A percentile compares a stretch with the other conserved stretches of the same genome.
phyloP scores from a whole-genome alignment of 2,329 filamentous ascomycete genomes.

The Phaeosphaeria sp. region DNA sequence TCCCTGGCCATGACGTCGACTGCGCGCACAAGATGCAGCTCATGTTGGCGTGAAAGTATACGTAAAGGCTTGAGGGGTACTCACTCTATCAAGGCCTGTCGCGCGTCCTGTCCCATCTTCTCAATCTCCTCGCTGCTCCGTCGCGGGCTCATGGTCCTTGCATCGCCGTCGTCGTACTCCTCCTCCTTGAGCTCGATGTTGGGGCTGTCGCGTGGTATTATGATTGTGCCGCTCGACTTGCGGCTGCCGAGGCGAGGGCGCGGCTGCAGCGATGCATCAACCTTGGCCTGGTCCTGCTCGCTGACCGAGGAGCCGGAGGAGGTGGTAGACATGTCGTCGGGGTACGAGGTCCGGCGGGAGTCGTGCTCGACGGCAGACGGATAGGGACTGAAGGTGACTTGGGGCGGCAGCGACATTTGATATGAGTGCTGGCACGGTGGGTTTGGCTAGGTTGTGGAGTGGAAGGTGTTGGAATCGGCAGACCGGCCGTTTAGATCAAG shows the following conservation, averaged over 20 bases:
- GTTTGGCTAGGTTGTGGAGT: conserved; percentile 23
- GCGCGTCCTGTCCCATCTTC: conserved; percentile 81
- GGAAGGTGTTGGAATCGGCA: conserved; percentile 19
- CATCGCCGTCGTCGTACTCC: conserved; percentile 84
- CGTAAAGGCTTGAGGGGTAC: conserved; percentile 29
- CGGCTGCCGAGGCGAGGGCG: conserved; percentile 74
- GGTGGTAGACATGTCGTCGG: conserved; percentile 47
- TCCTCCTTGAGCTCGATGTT: conserved; percentile 75
- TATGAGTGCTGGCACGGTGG: no score
- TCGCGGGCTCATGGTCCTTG: conserved; percentile 91
- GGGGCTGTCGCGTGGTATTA: conserved; percentile 77
- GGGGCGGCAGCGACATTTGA: conserved; percentile 26
- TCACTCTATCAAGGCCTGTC: conserved; percentile 68
- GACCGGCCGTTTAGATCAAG: conserved; percentile 31
- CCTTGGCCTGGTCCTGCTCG: conserved; percentile 42
- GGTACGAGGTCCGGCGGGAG: conserved; percentile 33
- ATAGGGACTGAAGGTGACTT: conserved; percentile 32
- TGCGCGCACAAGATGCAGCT: not conserved
- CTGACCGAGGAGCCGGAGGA: conserved; percentile 55
- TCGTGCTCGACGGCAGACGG: conserved; percentile 30
- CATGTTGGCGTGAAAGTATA: not conserved
- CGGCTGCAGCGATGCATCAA: conserved; percentile 56
- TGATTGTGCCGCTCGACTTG: conserved; percentile 82
- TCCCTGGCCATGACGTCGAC: conserved; percentile 1
- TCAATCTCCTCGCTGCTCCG: conserved; percentile 91